Conservation (phyloP, 164 flowering plant genomes). For the Liriodendron chinense region DNA sequence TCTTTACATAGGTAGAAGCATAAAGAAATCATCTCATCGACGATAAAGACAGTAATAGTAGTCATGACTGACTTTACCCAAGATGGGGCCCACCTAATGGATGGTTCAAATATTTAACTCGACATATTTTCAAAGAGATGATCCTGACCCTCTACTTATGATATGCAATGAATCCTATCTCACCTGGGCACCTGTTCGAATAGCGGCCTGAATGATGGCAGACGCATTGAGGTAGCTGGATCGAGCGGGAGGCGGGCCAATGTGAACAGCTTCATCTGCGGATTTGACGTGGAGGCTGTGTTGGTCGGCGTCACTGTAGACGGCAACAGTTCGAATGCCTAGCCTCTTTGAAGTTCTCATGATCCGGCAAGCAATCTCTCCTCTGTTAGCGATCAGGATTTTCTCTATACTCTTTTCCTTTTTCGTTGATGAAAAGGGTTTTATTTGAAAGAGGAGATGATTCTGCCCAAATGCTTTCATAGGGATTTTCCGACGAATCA, state of each 20-base stretch:
- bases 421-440: neutral
- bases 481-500: slow-evolving; percentile 18
- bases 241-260: slow-evolving; percentile 91
- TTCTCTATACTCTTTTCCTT: slow-evolving; percentile 54
- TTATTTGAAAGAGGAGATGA: neutral
- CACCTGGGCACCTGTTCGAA: slow-evolving; percentile 87
- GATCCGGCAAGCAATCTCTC: slow-evolving; percentile 91
- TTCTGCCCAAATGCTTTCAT: neutral
- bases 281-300: slow-evolving; percentile 76
- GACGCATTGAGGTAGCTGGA: slow-evolving; percentile 66
- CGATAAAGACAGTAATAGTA: neutral
- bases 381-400: slow-evolving; percentile 84
- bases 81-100: neutral
- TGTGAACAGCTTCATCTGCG: slow-evolving; percentile 82
- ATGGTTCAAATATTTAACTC: neutral
- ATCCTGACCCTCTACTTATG: neutral
- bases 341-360: slow-evolving; percentile 78
- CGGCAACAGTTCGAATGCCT: slow-evolving; percentile 87
- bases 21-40: no score
- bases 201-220: slow-evolving; percentile 71
- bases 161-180: neutral
- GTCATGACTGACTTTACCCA: neutral
- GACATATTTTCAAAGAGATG: neutral
- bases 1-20: no score
- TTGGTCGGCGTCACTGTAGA: slow-evolving; percentile 87